Conservation (phyloP, 129 eudicot genomes). For the Heracleum sosnowskyi region DNA sequence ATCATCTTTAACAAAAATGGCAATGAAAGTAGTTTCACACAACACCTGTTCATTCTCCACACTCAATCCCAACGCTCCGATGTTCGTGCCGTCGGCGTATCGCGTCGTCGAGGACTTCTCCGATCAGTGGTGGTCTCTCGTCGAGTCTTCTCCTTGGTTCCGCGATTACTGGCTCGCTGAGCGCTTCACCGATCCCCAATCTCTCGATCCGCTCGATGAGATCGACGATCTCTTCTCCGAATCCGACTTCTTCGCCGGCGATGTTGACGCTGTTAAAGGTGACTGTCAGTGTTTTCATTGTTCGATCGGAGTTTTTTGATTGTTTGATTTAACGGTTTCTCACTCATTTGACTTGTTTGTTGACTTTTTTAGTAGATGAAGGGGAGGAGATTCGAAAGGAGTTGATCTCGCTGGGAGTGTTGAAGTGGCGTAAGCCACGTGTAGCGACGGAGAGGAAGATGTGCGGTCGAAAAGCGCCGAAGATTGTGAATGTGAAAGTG, state of each 20-base stretch:
- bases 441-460: constrained; percentile 30
- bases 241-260: constrained; percentile 18
- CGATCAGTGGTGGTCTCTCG: constrained; percentile 90
- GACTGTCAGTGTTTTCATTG: neutral
- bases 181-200: constrained; percentile 55
- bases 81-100: constrained; percentile 66
- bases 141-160: constrained; percentile 77
- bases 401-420: constrained; percentile 44
- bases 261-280: constrained; percentile 28
- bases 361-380: constrained; percentile 18
- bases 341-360: neutral
- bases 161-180: constrained; percentile 90
- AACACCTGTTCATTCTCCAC: constrained; percentile 31
- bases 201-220: constrained; percentile 19
- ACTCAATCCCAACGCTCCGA: constrained; percentile 91
- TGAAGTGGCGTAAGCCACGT: constrained; percentile 65
- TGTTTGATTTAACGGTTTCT: neutral
- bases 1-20: constrained; percentile 11
- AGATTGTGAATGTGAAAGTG: constrained; percentile 68
- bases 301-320: too few relatives aligned
- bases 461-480: constrained; percentile 62
- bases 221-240: constrained; percentile 21
- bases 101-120: constrained; percentile 85
- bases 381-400: constrained; percentile 35
- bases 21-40: constrained; percentile 34